Percentiles rank a stretch among this genome's conserved stretches.
Conservation (phyloP, 2,329 filamentous ascomycete species). For the Arthrobotrys conoides region DNA sequence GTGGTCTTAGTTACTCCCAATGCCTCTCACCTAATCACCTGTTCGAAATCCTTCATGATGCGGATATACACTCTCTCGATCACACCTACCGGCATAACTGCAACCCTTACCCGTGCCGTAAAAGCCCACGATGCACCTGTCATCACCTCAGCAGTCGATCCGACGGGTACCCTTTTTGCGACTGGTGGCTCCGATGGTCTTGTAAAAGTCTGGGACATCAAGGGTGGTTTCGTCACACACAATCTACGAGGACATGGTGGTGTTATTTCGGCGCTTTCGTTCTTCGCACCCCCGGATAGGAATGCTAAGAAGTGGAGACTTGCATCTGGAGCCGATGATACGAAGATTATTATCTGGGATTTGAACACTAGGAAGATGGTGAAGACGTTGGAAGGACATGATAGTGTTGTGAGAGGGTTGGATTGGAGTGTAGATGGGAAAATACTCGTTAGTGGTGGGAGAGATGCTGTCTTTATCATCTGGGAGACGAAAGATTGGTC, state of each 20-base stretch:
- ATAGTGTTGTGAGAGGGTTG: constrained; percentile 90
- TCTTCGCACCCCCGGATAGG: constrained; percentile 77
- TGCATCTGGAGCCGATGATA: constrained; percentile 93
- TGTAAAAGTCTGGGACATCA: constrained; percentile 97
- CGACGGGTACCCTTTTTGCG: constrained; percentile 88
- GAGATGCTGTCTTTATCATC: constrained; percentile 93
- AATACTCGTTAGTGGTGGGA: constrained; percentile 82
- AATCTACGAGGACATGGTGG: constrained; percentile 95
- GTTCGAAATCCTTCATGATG: constrained; percentile 96
- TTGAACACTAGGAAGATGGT: constrained; percentile 84
- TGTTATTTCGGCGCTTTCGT: constrained; percentile 88
- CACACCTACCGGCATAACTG: constrained; percentile 71
- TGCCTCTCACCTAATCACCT: constrained; percentile 87
- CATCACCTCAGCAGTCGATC: constrained; percentile 85
- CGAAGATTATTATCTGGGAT: constrained; percentile 92
- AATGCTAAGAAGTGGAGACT: constrained; percentile 77
- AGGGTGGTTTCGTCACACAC: constrained; percentile 90
- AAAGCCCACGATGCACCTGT: constrained; percentile 94
- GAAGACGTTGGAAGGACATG: constrained; percentile 88
- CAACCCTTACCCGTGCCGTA: constrained; percentile 81
- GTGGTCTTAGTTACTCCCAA: constrained; percentile 80
- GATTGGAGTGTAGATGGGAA: constrained; percentile 71
- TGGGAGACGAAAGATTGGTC: constrained; percentile 94
- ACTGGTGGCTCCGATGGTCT: constrained; percentile 93
- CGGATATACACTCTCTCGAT: constrained; percentile 83